Conservation (phyloP, 202 grass and related monocot genomes). For the Carex sylvatica region DNA sequence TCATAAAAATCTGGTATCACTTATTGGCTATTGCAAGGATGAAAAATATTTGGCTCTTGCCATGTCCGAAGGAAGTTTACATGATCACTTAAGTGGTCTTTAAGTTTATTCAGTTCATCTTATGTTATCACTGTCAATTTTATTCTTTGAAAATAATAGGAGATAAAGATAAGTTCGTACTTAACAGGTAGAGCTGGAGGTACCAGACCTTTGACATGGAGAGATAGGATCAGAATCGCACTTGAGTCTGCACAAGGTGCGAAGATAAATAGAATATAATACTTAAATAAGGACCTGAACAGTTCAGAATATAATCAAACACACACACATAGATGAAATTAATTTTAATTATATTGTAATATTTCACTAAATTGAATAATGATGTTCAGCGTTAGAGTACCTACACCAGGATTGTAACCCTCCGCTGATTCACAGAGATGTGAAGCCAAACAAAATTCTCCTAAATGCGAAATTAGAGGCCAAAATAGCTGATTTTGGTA, state of each 20-base stretch:
- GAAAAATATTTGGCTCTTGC: slow-evolving; percentile 35
- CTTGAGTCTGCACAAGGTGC: slow-evolving; percentile 66
- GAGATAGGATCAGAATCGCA: slow-evolving; percentile 44
- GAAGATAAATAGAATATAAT: neutral
- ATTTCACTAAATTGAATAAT: neutral
- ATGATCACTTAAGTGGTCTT: slow-evolving; percentile 46
- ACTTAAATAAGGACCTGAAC: neutral
- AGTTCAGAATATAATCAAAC: neutral
- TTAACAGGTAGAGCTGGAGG: slow-evolving; percentile 8
- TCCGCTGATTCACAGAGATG: slow-evolving; percentile 54
- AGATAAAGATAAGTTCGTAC: neutral
- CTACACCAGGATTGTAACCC: slow-evolving; percentile 54
- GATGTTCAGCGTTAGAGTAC: slow-evolving; percentile 49
- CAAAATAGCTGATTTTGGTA: slow-evolving; percentile 60
- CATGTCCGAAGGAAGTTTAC: slow-evolving; percentile 49
- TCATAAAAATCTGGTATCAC: slow-evolving; percentile 45
- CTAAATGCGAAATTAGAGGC: slow-evolving; percentile 46
- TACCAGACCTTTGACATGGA: slow-evolving; percentile 31
- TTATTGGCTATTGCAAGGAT: slow-evolving; percentile 42
- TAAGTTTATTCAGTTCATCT: neutral
- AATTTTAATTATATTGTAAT: slow-evolving; percentile 24
- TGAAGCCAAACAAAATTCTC: slow-evolving; percentile 63
- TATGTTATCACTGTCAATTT: neutral
- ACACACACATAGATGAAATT: slow-evolving; percentile 24
- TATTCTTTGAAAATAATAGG: neutral